phyloP scores from a whole-genome alignment of 2,329 filamentous ascomycete species.

The Fusarium illudens region DNA sequence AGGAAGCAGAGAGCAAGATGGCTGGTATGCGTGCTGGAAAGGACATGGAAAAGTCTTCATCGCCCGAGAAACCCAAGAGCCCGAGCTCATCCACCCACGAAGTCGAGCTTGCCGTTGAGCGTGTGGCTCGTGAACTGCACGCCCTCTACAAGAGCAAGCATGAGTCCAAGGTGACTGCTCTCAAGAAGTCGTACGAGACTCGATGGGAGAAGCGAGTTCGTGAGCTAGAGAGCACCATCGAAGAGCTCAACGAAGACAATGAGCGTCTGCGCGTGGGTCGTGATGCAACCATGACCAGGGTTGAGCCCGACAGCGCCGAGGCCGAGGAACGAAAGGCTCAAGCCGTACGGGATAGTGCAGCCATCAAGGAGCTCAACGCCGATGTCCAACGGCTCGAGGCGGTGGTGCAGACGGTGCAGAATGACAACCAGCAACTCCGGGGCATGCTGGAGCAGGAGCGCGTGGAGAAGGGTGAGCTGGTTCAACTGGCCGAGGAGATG shows the following conservation, averaged over 20 bases:
- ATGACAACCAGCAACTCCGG: conserved; percentile 73
- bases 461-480: conserved; percentile 84
- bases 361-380: conserved; percentile 75
- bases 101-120: conserved; percentile 86
- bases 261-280: conserved; percentile 73
- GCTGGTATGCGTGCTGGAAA: conserved; percentile 75
- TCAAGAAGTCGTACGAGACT: conserved; percentile 85
- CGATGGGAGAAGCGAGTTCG: conserved; percentile 89
- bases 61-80: conserved; percentile 52
- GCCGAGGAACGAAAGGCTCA: conserved; percentile 62
- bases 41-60: conserved; percentile 50
- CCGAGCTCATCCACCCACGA: conserved; percentile 59
- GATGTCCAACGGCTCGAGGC: conserved; percentile 78
- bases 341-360: conserved; percentile 71
- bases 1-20: conserved; percentile 79
- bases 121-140: conserved; percentile 93
- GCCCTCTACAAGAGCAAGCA: conserved; percentile 96
- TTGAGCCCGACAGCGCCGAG: conserved; percentile 56
- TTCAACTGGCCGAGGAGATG: conserved; percentile 85
- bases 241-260: conserved; percentile 76
- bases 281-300: conserved; percentile 71
- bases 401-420: conserved; percentile 73
- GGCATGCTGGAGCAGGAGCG: conserved; percentile 76
- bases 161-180: conserved; percentile 90
- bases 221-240: conserved; percentile 77